Base-by-base conservation (phyloP, 1,284 basidiomycete genomes). In the Coriolopsis trogii region DNA sequence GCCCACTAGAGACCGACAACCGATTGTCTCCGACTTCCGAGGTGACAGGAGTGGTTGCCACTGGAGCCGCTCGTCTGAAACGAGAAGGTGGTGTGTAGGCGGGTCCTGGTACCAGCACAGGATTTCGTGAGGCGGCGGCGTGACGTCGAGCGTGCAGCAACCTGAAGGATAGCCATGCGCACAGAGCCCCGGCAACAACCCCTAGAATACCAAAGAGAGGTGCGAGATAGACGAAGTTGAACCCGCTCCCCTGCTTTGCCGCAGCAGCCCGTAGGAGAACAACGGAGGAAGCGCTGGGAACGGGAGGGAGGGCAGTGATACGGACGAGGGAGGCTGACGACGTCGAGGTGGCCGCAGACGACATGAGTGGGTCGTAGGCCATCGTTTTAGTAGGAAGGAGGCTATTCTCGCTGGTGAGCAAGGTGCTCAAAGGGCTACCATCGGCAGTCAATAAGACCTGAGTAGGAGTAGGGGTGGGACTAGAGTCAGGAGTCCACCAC, bases 231-330 rank as follows among this genome's bases (percentile, higher is more conserved):
- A 70, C 63, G 13, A 70, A 41, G 48, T 74, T 69, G 51, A 76
- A 68, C 6, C 24, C 31, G 7, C 33, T 16, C 2, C 21, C 41
- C 16, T 20, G 42, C 23, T n/a, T 41, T 16, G 34, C 48, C 46
- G 59, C 37, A 41, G 42, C 55, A 40, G 34, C 51, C 33, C 61
- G 62, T 25, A 63, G 42, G 41, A 58, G 60, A 37, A 63, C 62
- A 24, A 64, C 53, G 16, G 64, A 69, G 46, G 62, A 28, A 39
- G 52, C 48, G 37, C 61, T 38, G 62, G 57, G 66, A 0, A 65
- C 57, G 1, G 77, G 73, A n/a, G 77, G 70, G n/a, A 74, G 61
- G 12, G 74, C 73, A 10, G 75, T 71, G 51, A 74, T 71, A 24
- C 63, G 55, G 16, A 64, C 61, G 12, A 64, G n/a, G 1, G 64